phyloP scores from a whole-genome alignment of 2,329 filamentous ascomycete genomes.

The Fusarium brachygibbosum region DNA sequence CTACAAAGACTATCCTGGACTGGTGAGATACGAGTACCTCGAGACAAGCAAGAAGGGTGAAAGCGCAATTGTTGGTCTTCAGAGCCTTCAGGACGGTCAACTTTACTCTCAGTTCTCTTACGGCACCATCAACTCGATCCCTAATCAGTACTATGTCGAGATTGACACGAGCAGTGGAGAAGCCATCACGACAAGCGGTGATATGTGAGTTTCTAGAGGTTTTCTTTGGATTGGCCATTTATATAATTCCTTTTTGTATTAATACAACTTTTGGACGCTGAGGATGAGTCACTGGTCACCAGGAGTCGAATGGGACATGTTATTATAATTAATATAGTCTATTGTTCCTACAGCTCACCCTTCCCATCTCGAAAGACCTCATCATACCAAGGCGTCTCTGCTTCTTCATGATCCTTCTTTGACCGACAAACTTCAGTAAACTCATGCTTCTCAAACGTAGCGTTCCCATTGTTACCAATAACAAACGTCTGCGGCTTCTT shows the following conservation, averaged over 20 bases:
- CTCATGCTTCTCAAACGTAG: not conserved
- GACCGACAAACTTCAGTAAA: slow-evolving; percentile 12
- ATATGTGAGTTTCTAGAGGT: too few species aligned
- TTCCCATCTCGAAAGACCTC: slow-evolving; percentile 36
- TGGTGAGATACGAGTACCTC: not conserved
- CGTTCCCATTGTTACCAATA: rapidly evolving
- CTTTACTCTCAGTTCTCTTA: not conserved
- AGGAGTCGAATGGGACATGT: too few species aligned
- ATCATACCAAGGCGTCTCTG: slow-evolving; percentile 18
- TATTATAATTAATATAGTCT: too few species aligned
- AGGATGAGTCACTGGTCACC: too few species aligned
- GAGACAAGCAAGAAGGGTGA: not conserved
- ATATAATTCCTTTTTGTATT: too few species aligned
- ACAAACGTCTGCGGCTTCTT: slow-evolving; percentile 25
- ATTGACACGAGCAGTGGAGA: not conserved
- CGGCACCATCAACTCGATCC: rapidly evolving
- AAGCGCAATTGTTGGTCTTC: not conserved
- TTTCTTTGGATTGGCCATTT: too few species aligned
- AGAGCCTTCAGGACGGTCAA: not conserved
- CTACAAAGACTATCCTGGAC: not conserved
- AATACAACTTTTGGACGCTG: too few species aligned
- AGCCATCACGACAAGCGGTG: rapidly evolving
- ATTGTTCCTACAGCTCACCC: not conserved
- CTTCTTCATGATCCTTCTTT: not conserved
- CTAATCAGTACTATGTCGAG: not conserved